Evolutionary conservation across 2,329 filamentous ascomycete species (phyloP), one percentile per base, ranked within the genome.

Genomic region (Claviceps quebecensis): DNA sequence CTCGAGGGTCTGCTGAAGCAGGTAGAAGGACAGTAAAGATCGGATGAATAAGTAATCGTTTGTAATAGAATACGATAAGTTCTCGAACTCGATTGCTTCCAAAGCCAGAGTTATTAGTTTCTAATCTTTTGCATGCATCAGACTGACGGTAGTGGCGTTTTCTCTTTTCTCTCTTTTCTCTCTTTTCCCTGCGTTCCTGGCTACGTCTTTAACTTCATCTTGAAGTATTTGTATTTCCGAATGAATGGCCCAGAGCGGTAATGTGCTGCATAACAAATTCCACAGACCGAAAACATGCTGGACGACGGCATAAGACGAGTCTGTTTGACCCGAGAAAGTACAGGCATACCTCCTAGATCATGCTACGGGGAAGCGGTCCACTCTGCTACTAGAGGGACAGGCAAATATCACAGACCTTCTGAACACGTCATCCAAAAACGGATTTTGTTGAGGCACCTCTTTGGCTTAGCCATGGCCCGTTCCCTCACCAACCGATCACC

Each of bases 1-100:
- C 74, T 98, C 52, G 77, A 87, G 67, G 91, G 91, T 11, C 72
- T 98, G 58, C 72, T 95, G 58, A 84, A 90, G 68, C 67, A 79
- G 63, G 78, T 75, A 37, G 75, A 78, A 65, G 64, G 65, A 26
- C 59, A 70, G 55, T 74, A 64, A 46, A 3, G 3, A 6, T 7
- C 16, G 19, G n/a, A 40, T 4, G 7, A n/a, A 40, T 3, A 40
- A 40, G 17, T 3, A 19, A 40, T 19, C 1, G 13, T 19, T 40
- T 40, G 14, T 17, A n/a, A 34, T 40, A 17, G 4, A 40, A 40
- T 9, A 40, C 7, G 16, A 40, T 7, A 4, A 3, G 39, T n/a
- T n/a, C n/a, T n/a, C n/a, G n/a, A n/a, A n/a, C n/a, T n/a, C n/a
- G n/a, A n/a, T n/a, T n/a, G n/a, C n/a, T n/a, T n/a, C n/a, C n/a